Evolutionary conservation across 495 filamentous ascomycete species (phyloP), one percentile per base, ranked within the genome.

Genomic region (Darksidea phi): DNA sequence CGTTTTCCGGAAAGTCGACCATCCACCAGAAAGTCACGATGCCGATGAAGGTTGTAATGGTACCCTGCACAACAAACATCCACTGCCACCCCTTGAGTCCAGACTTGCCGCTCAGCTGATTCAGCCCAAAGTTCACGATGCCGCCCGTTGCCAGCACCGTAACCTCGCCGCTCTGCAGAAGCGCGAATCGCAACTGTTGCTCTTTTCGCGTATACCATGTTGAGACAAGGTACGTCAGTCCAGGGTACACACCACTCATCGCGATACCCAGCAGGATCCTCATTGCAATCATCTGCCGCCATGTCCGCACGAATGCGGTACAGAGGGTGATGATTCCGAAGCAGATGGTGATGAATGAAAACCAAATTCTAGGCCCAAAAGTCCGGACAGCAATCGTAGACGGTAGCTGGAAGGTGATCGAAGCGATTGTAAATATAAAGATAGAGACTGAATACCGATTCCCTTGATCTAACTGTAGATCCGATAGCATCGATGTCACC

Each of bases 11-110:
- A 61, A 93, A 93, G 64, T 90, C 88, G 24, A 91, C 78, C 70
- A 91, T 90, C 86, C 86, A 90, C 75, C 83, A 86, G 64, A 86
- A 91, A 0, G 86, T 90, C 3, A 78, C 52, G n/a, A 88, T 63
- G 6, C 87, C 87, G 42, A 91, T 72, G 1, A 88, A 72, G 61
- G 78, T 83, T n/a, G 87, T 75, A 54, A 88, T 83, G 0, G 79
- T 32, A 2, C 84, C 84, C 70, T 91, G 87, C 1, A 91, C 83
- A 6, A 91, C 68, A 57, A 84, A 90, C 84, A 89, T 90, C 82
- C 86, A 90, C 15, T 86, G 79, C 88, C 88, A 91, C 11, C 88
- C 87, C 6, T 79, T 81, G 12, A 91, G 64, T 0, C 83, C 84
- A 3, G 73, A 77, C 4, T 66, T 71, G 0, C 87, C 87, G 64